phyloP scores from a whole-genome alignment of 2,329 filamentous ascomycete genomes.

The Herpotrichia juniperi region DNA sequence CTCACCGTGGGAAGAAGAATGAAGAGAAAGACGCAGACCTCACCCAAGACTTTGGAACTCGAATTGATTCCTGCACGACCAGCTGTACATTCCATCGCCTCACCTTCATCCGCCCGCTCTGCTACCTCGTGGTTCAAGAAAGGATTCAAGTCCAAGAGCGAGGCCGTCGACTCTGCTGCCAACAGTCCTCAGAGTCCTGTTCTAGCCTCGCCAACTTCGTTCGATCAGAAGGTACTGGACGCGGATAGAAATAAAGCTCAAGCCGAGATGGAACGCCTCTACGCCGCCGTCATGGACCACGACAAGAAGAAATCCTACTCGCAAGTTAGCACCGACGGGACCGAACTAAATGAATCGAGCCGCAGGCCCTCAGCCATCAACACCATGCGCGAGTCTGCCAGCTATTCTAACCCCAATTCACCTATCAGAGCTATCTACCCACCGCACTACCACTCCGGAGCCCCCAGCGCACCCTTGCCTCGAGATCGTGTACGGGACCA shows the following conservation, averaged over 20 bases:
- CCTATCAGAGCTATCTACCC: constrained; percentile 57
- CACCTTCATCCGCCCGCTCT: constrained; percentile 39
- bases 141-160: constrained; percentile 36
- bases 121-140: constrained; percentile 41
- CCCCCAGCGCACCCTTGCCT: constrained; percentile 30
- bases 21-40: constrained; percentile 56
- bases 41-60: constrained; percentile 59
- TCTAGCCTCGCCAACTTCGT: constrained; percentile 67
- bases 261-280: constrained; percentile 86
- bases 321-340: constrained; percentile 29
- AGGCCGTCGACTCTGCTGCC: constrained; percentile 27
- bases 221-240: constrained; percentile 78
- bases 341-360: constrained; percentile 10
- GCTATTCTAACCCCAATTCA: constrained; percentile 43
- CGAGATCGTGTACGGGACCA: constrained; percentile 22
- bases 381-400: constrained; percentile 25
- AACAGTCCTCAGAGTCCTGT: constrained; percentile 43
- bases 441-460: constrained; percentile 42
- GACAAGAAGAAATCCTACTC: constrained; percentile 62
- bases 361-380: constrained; percentile 38
- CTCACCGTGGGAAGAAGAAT: constrained; percentile 53
- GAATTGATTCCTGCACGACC: constrained; percentile 60
- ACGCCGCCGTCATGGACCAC: constrained; percentile 89
- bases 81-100: constrained; percentile 36
- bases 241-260: constrained; percentile 77